Evolutionary conservation across 768 basidiomycete genomes (phyloP).

Genomic region (Dendrothele bispora): DNA sequence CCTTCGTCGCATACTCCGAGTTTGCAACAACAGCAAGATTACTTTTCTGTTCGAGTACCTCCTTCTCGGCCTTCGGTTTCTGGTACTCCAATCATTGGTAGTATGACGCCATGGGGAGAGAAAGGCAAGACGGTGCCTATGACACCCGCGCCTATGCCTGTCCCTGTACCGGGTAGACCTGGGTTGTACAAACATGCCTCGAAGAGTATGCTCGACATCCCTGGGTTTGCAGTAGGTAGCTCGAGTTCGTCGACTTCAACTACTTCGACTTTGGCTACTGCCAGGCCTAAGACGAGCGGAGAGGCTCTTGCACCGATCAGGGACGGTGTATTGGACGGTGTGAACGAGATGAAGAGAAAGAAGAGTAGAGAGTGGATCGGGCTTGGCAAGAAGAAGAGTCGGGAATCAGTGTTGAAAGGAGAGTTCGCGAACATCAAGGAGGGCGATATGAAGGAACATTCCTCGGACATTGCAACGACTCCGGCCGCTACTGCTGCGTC

Average conservation of each 20-base stretch:
- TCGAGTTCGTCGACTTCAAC: slow-evolving; percentile 15
- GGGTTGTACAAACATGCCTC: slow-evolving; percentile 60
- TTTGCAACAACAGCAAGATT: slow-evolving; percentile 18
- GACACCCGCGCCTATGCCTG: slow-evolving; percentile 3
- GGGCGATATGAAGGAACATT: no score
- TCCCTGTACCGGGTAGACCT: slow-evolving; percentile 26
- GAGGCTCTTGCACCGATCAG: slow-evolving; percentile 7
- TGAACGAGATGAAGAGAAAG: no score
- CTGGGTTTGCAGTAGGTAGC: slow-evolving; percentile 25
- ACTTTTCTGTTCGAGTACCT: slow-evolving; percentile 9
- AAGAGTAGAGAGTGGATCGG: background rate
- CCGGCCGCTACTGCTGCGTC: no score
- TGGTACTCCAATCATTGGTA: slow-evolving; percentile 10
- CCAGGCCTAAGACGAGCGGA: slow-evolving; percentile 17
- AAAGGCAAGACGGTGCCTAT: slow-evolving; percentile 11
- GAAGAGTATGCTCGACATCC: slow-evolving; percentile 63
- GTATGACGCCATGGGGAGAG: no score
- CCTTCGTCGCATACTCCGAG: background rate
- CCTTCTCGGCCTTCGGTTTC: slow-evolving; percentile 2
- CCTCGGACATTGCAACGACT: no score
- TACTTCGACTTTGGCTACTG: slow-evolving; percentile 10
- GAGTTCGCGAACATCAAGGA: background rate
- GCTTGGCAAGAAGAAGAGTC: background rate
- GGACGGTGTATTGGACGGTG: no score
- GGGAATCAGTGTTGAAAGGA: background rate